Percentiles rank a stretch among this genome's conserved stretches.
These are phyloP conservation scores for Pseudozyma hubeiensis DNA, from an alignment of 1,284 basidiomycete species.

Conservation along the genomic window DNA sequence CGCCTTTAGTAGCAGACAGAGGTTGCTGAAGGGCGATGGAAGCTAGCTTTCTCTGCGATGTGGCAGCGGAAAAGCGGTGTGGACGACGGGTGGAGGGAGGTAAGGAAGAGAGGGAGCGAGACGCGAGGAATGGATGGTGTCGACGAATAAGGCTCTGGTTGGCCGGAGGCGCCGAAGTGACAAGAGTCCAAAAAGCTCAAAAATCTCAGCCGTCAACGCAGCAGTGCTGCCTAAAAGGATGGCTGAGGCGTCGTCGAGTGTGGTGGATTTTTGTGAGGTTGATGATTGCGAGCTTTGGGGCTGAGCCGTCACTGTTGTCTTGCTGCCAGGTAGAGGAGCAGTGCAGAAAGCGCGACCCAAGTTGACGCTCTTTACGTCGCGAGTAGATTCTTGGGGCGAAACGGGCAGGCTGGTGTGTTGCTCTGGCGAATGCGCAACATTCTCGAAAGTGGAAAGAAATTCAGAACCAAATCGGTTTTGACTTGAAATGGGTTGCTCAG, in stretches of 20 bases:
- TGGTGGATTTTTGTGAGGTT: not conserved
- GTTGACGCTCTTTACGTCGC: not conserved
- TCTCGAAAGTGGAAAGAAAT: no score
- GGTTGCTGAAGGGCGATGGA: not conserved
- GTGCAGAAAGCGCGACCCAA: not conserved
- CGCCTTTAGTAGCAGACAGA: not conserved
- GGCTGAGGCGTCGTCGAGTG: not conserved
- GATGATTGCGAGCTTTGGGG: not conserved
- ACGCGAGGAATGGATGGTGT: not conserved
- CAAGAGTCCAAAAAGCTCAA: conserved; percentile 51
- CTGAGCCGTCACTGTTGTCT: not conserved
- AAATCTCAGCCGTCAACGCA: no score
- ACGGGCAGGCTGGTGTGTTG: not conserved
- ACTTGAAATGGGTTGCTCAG: no score
- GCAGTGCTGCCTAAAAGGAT: not conserved
- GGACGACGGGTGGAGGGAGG: conserved; percentile 6
- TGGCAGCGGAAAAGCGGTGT: conserved; percentile 1
- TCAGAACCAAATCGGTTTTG: no score
- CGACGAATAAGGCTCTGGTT: not conserved
- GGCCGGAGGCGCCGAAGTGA: not conserved
- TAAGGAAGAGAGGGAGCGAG: not conserved
- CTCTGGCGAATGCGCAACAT: not conserved
- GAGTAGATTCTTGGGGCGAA: not conserved
- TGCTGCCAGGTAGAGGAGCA: not conserved
- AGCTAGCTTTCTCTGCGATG: conserved; percentile 9